Percentiles rank a stretch among this genome's conserved stretches.
Conservation (phyloP, 768 basidiomycete species). For the Auriscalpium vulgare region DNA sequence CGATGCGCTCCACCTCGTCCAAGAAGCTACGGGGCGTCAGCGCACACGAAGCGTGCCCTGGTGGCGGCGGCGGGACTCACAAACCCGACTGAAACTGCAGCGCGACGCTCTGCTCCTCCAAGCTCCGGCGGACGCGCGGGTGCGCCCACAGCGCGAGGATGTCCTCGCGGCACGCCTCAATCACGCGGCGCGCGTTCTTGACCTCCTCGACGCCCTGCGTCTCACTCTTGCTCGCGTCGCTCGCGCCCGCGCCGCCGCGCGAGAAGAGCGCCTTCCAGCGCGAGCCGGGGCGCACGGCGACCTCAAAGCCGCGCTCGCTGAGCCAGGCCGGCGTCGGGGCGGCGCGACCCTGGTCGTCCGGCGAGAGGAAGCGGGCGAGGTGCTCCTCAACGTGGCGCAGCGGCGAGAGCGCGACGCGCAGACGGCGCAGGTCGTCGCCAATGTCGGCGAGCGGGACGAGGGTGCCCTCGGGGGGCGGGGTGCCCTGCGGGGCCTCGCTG, state of each 20-base stretch:
- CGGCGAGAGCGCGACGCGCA: slow-evolving; percentile 45
- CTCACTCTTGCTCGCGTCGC: slow-evolving; percentile 12
- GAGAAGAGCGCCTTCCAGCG: slow-evolving; percentile 44
- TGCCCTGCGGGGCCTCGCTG: slow-evolving; percentile 2
- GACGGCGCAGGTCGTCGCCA: slow-evolving; percentile 30
- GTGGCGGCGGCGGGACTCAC: slow-evolving; percentile 30
- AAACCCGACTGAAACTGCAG: slow-evolving; percentile 56
- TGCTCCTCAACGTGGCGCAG: slow-evolving; percentile 47
- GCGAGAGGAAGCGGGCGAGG: slow-evolving; percentile 37
- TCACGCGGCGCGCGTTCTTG: slow-evolving; percentile 34
- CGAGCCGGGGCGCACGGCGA: slow-evolving; percentile 36
- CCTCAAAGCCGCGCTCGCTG: slow-evolving; percentile 38
- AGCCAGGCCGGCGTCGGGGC: slow-evolving; percentile 12
- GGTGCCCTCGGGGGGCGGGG: slow-evolving; percentile 7
- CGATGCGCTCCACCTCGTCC: slow-evolving; percentile 44
- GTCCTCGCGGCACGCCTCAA: slow-evolving; percentile 46
- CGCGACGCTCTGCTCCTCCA: slow-evolving; percentile 35
- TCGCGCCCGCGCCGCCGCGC: not conserved
- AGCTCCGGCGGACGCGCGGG: slow-evolving; percentile 31
- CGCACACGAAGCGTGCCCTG: no score
- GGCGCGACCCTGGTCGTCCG: slow-evolving; percentile 14
- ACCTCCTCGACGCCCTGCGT: slow-evolving; percentile 26
- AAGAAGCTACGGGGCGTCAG: slow-evolving; percentile 39
- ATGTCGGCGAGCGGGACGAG: slow-evolving; percentile 10
- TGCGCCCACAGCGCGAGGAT: slow-evolving; percentile 49